Conservation (phyloP, 2,329 filamentous ascomycete species). For the Zymoseptoria tritici region DNA sequence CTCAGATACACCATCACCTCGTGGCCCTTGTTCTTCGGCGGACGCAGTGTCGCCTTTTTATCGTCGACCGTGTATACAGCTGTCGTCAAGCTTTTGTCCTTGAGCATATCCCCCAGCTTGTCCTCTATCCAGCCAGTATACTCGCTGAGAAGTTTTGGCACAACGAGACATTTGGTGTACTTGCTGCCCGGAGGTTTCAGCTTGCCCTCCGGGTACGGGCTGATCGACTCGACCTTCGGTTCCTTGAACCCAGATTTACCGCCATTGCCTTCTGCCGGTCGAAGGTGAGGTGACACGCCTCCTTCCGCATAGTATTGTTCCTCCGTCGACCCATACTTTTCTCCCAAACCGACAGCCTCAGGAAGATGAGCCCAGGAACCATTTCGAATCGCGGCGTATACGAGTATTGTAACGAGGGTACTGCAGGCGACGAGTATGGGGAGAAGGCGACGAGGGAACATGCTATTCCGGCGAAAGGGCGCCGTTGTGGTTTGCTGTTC, state of each 20-base stretch:
- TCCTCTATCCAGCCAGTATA: constrained; percentile 49
- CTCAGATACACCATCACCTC: constrained; percentile 57
- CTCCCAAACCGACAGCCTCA: constrained; percentile 35
- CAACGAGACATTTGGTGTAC: constrained; percentile 49
- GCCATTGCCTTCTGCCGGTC: constrained; percentile 4
- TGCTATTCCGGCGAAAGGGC: constrained; percentile 16
- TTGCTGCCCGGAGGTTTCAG: constrained; percentile 40
- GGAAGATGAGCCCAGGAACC: constrained; percentile 34
- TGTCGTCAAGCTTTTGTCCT: constrained; percentile 30
- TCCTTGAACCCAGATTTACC: constrained; percentile 19
- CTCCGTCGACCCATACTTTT: constrained; percentile 24
- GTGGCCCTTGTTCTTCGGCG: constrained; percentile 53
- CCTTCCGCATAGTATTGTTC: constrained; percentile 16
- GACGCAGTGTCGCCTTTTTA: constrained; percentile 37
- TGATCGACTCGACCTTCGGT: constrained; percentile 20
- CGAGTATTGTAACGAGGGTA: constrained; percentile 23
- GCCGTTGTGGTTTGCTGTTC: constrained; percentile 13
- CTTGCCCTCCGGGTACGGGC: constrained; percentile 25
- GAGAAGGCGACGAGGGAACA: constrained; percentile 23
- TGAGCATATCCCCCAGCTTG: constrained; percentile 39
- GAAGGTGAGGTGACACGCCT: constrained; percentile 19
- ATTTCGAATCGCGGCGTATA: constrained; percentile 31
- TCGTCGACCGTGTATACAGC: constrained; percentile 50
- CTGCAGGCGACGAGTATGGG: constrained; percentile 19
- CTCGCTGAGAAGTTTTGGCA: constrained; percentile 47